Evolutionary conservation across 352 stramenopile species (phyloP).

Genomic region (Phytopythium ostracodes): DNA sequence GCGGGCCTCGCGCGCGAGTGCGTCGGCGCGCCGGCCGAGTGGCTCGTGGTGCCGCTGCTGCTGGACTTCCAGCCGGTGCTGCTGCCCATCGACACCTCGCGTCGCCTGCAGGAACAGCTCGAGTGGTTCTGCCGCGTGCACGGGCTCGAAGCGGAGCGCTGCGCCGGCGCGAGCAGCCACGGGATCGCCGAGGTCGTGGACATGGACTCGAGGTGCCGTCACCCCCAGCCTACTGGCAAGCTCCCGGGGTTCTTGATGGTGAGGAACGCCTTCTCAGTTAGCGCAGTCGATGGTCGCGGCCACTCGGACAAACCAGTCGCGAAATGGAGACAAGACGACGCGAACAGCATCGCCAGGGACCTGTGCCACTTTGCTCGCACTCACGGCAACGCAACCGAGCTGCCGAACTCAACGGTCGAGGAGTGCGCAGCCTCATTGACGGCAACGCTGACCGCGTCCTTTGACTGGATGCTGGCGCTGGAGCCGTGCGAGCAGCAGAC

Average conservation of each 20-base stretch:
- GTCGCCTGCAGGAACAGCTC: constrained; percentile 23
- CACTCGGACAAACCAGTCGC: not conserved
- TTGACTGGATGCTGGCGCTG: constrained; percentile 38
- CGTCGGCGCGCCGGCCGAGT: constrained; percentile 7
- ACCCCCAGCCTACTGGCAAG: not conserved
- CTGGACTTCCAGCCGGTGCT: constrained; percentile 51
- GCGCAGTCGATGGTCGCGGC: not conserved
- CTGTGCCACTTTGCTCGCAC: constrained; percentile 31
- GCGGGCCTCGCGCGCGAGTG: not conserved
- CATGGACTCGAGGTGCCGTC: constrained; percentile 21
- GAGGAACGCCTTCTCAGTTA: constrained; percentile 27
- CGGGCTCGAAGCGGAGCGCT: constrained; percentile 17
- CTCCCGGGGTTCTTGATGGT: constrained; percentile 35
- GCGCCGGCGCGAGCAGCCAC: constrained; percentile 15
- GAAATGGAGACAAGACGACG: constrained; percentile 33
- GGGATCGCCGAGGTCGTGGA: constrained; percentile 28
- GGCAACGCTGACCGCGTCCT: constrained; percentile 19
- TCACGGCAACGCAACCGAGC: not conserved
- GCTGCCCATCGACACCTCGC: constrained; percentile 27
- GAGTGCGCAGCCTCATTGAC: constrained; percentile 18
- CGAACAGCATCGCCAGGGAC: constrained; percentile 33
- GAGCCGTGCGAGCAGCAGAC: constrained; percentile 12
- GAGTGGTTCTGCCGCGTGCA: constrained; percentile 38
- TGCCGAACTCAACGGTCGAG: not conserved
- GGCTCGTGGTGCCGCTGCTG: constrained; percentile 35